Conservation (phyloP, 2,329 filamentous ascomycete species). For the Claviceps cyperi region DNA sequence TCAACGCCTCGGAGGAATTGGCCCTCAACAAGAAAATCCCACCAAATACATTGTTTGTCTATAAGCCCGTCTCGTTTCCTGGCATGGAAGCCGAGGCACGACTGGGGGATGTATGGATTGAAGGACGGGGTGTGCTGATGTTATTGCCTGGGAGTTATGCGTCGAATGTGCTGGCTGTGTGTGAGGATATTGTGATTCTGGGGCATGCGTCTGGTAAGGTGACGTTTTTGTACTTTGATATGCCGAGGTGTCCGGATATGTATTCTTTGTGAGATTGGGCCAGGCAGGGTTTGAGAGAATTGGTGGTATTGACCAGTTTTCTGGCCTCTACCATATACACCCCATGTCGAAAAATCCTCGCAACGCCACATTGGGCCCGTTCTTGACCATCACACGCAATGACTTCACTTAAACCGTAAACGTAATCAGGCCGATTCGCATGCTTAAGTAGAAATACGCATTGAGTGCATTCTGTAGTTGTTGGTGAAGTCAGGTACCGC, state of each 20-base stretch:
- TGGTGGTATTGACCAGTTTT: neutral
- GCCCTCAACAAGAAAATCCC: constrained; percentile 4
- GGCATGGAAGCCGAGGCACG: constrained; percentile 6
- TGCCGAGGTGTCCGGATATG: constrained; percentile 2
- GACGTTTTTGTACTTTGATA: constrained; percentile 7
- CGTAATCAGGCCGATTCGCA: too few species aligned
- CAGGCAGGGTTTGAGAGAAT: neutral
- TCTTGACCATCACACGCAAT: too few species aligned
- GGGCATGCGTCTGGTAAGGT: constrained; percentile 7
- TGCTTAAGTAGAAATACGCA: too few species aligned
- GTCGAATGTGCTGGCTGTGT: constrained; percentile 5
- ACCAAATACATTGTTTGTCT: constrained; percentile 5
- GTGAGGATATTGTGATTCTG: constrained; percentile 6
- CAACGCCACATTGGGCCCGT: too few species aligned
- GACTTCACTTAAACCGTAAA: too few species aligned
- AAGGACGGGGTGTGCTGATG: constrained; percentile 5
- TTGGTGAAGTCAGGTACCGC: too few species aligned
- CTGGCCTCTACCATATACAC: neutral
- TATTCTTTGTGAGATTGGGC: neutral
- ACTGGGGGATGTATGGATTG: constrained; percentile 6
- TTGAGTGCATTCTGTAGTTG: too few species aligned
- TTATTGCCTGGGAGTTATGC: constrained; percentile 5
- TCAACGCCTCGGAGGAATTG: constrained; percentile 1
- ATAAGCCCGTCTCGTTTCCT: constrained; percentile 6
- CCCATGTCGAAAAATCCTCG: neutral